Conservation (phyloP, 345 rosid species). For the Populus nigra region DNA sequence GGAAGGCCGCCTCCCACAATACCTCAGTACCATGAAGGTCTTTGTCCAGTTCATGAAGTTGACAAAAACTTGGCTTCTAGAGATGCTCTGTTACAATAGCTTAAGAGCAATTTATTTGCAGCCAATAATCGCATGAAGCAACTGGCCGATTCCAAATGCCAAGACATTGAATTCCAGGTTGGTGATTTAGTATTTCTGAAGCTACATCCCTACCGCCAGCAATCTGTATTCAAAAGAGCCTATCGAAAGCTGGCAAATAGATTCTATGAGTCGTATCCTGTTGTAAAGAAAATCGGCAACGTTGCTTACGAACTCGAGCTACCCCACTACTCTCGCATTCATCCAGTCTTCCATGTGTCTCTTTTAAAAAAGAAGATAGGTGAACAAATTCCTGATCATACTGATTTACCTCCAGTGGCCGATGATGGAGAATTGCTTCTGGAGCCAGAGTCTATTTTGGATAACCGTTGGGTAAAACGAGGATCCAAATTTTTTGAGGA, state of each 20-base stretch:
- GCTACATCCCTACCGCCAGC: neutral
- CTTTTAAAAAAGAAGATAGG: too few relatives aligned
- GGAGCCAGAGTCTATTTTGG: too few relatives aligned
- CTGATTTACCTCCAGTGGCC: too few relatives aligned
- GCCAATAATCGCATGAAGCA: neutral
- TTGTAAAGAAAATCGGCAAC: neutral
- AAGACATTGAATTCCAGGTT: neutral
- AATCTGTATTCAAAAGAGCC: neutral
- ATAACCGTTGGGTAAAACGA: too few relatives aligned
- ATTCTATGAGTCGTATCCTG: neutral
- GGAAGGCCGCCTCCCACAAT: neutral
- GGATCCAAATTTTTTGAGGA: too few relatives aligned
- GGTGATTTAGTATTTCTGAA: neutral
- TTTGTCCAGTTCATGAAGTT: neutral
- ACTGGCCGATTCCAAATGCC: fast-evolving
- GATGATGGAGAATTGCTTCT: too few relatives aligned
- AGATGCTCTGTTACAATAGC: neutral
- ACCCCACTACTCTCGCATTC: neutral
- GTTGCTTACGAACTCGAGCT: neutral
- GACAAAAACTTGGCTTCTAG: neutral
- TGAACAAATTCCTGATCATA: too few relatives aligned
- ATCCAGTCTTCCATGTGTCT: neutral
- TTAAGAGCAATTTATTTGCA: neutral
- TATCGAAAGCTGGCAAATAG: neutral
- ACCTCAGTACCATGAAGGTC: neutral